Base-by-base conservation (phyloP, 2,329 filamentous ascomycete genomes). In the Ambrosiella beaveri region DNA sequence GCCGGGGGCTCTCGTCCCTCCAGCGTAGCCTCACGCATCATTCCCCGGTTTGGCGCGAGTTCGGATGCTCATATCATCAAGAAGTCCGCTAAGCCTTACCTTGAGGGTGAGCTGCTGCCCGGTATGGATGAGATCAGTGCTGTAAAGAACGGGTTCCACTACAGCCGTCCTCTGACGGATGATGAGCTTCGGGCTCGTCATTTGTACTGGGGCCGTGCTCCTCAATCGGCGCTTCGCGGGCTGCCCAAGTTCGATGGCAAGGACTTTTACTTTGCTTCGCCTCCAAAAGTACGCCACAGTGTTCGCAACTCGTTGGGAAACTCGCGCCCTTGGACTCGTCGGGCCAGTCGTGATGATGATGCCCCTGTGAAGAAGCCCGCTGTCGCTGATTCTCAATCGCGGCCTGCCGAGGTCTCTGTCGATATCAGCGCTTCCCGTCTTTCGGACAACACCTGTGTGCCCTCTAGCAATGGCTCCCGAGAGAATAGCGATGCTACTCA, bases 181-280 rank as follows among this genome's bases (percentile, higher is more conserved):
- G 79, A 80, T 54, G 81, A 84, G 64, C 68, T 76, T 51, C 75
- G 75, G 57, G 78, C 81, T 62, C 75, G 80, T 50, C 74, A 76
- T 62, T 68, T 81, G 62, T 83, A 81, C 65, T 84, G 79, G 78
- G 79, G 77, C 8, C 75, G 77, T 49, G 74, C 76, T 13, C 74
- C 79, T 47, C 71, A 68, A 37, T 72, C 74, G 62, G 71, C 72
- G 11, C 71, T 75, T 54, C 72, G 70, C 39, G 77, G 78, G 1
- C 68, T 82, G 45, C 80, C 80, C 39, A 82, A 80, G 65, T 84
- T 80, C 63, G 80, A 84, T 62, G 80, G 81, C 27, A 81, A 80
- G 65, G 74, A 82, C 65, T 83, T 83, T 63, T 83, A 82, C 61
- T 77, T 75, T 37, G 69, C 77, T 2, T 81, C 79, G 0, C 77